Conservation (phyloP, 139 green algal genomes). For the Zygnema cylindricum region DNA sequence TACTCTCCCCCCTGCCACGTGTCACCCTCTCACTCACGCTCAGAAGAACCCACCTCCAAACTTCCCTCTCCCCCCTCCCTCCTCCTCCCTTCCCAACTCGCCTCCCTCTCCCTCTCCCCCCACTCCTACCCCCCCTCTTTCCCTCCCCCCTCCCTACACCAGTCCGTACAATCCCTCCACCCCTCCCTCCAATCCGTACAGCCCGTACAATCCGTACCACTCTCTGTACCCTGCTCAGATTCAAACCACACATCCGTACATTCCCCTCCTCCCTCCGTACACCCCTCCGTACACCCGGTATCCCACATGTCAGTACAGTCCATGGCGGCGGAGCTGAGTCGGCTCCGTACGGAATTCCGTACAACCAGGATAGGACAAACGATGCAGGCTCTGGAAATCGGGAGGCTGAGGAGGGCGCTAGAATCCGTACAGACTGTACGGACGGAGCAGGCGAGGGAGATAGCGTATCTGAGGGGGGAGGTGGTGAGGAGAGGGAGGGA, state of each 20-base stretch:
- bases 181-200: slow-evolving; percentile 1
- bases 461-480: slow-evolving; percentile 51
- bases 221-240: no score
- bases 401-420: slow-evolving; percentile 23
- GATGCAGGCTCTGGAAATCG: not conserved
- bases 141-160: not conserved
- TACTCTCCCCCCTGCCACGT: no score
- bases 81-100: not conserved
- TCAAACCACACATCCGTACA: no score
- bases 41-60: no score
- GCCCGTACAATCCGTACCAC: not conserved
- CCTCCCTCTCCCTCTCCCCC: slow-evolving; percentile 9
- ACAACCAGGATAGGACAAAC: no score
- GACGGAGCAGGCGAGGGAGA: slow-evolving; percentile 33
- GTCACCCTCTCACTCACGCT: no score
- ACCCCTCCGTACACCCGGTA: no score
- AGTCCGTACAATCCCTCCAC: not conserved
- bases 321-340: no score
- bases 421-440: slow-evolving; percentile 25
- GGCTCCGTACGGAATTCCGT: no score
- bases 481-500: not conserved
- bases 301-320: no score
- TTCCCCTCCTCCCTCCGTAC: no score
- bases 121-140: not conserved
- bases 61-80: slow-evolving; percentile 10